These are phyloP conservation scores for Xenosphaeropsis pyriputrescens DNA, from an alignment of 2,329 filamentous ascomycete species.

Conservation along the genomic window DNA sequence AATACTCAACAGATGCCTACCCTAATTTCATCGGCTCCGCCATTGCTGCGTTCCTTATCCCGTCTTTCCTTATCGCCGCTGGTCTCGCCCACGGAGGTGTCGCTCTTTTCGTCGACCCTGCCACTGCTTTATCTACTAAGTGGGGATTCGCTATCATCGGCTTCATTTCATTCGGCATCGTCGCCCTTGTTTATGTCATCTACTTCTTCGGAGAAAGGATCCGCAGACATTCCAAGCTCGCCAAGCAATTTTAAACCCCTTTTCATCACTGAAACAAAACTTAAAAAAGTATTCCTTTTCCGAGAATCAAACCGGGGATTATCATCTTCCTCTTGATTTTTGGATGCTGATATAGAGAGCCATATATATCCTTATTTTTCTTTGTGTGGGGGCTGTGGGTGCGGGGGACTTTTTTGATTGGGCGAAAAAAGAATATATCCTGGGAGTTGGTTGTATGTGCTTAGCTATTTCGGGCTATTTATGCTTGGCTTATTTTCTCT, in stretches of 20 bases:
- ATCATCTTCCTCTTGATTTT: too few relatives aligned
- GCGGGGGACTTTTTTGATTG: too few relatives aligned
- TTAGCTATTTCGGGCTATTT: too few relatives aligned
- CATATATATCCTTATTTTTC: too few relatives aligned
- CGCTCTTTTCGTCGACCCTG: constrained; percentile 16
- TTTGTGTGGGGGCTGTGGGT: too few relatives aligned
- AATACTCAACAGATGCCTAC: constrained; percentile 18
- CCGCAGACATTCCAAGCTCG: constrained; percentile 18
- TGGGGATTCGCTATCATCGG: constrained; percentile 22
- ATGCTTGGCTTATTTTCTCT: too few relatives aligned
- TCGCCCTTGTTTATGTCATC: constrained; percentile 20
- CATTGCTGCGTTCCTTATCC: constrained; percentile 27
- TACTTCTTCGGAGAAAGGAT: constrained; percentile 21
- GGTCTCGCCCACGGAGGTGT: constrained; percentile 23
- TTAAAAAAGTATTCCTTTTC: too few relatives aligned
- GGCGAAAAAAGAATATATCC: too few relatives aligned
- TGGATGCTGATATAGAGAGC: too few relatives aligned
- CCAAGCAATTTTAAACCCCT: constrained; percentile 10
- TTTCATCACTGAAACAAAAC: too few relatives aligned
- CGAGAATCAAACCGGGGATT: too few relatives aligned
- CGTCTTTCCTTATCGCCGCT: constrained; percentile 25
- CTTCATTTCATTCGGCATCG: constrained; percentile 21
- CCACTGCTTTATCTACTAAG: constrained; percentile 8
- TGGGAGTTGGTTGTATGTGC: too few relatives aligned
- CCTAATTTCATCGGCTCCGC: constrained; percentile 24